A percentile compares a stretch with the other conserved stretches of the same genome.
Conservation (phyloP, 768 basidiomycete species). For the Suillus plorans region DNA sequence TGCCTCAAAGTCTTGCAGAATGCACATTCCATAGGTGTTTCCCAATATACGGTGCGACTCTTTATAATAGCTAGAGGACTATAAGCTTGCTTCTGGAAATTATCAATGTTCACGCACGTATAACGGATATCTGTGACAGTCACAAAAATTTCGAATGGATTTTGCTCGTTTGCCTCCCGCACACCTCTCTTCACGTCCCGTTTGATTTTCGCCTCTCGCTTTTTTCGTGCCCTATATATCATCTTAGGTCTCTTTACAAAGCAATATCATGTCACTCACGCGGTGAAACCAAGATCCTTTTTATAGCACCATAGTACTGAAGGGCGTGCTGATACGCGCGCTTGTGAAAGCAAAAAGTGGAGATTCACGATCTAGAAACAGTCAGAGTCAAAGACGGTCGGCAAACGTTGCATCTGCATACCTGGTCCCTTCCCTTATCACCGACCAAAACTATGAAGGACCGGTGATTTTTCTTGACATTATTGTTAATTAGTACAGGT, state of each 20-base stretch:
- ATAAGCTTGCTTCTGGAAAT: background rate
- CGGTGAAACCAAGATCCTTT: conserved; percentile 96
- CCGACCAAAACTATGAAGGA: conserved; percentile 97
- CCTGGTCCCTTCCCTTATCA: conserved; percentile 91
- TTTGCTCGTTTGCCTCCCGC: conserved; percentile 91
- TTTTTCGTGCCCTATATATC: conserved; percentile 80
- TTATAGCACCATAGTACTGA: conserved; percentile 99
- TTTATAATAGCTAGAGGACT: conserved; percentile 79
- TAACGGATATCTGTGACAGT: conserved; percentile 99
- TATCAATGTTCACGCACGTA: conserved; percentile 58
- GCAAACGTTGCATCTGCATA: conserved; percentile 29
- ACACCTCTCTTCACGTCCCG: conserved; percentile 93
- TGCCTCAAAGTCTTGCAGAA: conserved; percentile 97
- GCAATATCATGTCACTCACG: conserved; percentile 42
- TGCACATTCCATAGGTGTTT: conserved; percentile 96
- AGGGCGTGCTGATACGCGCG: conserved; percentile 82
- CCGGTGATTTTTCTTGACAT: conserved; percentile 89
- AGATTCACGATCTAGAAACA: conserved; percentile 79
- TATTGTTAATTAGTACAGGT: conserved; percentile 87
- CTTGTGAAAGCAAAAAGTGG: conserved; percentile 92
- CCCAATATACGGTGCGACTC: conserved; percentile 96
- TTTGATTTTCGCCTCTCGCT: conserved; percentile 95
- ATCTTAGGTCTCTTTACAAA: background rate
- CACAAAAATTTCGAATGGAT: conserved; percentile 97
- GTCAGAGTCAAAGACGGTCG: background rate